Evolutionary conservation across 768 basidiomycete species (phyloP).

Genomic region (Mycena rebaudengoi): DNA sequence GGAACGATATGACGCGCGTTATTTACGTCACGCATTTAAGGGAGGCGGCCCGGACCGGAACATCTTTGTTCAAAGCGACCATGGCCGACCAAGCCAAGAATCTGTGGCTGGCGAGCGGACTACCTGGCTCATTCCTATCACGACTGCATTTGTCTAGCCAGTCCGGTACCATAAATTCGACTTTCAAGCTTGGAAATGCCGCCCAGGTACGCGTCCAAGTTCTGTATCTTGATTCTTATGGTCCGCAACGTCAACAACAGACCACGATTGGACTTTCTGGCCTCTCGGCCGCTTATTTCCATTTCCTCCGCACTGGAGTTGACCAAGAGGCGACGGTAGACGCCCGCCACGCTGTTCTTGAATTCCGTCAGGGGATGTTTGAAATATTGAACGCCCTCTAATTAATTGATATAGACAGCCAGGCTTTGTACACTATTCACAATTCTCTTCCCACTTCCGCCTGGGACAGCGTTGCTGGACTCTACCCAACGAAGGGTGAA

Average conservation of each 20-base stretch:
- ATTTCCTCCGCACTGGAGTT: slow-evolving; percentile 53
- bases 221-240: not conserved
- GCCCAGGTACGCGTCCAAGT: slow-evolving; percentile 52
- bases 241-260: slow-evolving; percentile 32
- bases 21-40: too few species aligned
- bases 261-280: slow-evolving; percentile 59
- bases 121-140: slow-evolving; percentile 47
- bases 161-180: slow-evolving; percentile 57
- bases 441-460: slow-evolving; percentile 41
- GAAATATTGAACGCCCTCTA: not conserved
- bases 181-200: slow-evolving; percentile 60
- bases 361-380: slow-evolving; percentile 49
- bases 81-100: slow-evolving; percentile 18
- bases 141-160: slow-evolving; percentile 46
- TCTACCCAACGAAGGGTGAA: slow-evolving; percentile 61
- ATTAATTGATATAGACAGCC: slow-evolving; percentile 50
- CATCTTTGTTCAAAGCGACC: not conserved
- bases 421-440: slow-evolving; percentile 59
- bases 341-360: slow-evolving; percentile 63
- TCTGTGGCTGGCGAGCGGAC: slow-evolving; percentile 51
- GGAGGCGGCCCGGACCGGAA: not conserved
- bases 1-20: too few species aligned
- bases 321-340: slow-evolving; percentile 60
- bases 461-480: slow-evolving; percentile 61
- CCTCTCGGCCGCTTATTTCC: slow-evolving; percentile 60